Evolutionary conservation across 495 filamentous ascomycete genomes (phyloP).

Genomic region (Neurospora sp.): DNA sequence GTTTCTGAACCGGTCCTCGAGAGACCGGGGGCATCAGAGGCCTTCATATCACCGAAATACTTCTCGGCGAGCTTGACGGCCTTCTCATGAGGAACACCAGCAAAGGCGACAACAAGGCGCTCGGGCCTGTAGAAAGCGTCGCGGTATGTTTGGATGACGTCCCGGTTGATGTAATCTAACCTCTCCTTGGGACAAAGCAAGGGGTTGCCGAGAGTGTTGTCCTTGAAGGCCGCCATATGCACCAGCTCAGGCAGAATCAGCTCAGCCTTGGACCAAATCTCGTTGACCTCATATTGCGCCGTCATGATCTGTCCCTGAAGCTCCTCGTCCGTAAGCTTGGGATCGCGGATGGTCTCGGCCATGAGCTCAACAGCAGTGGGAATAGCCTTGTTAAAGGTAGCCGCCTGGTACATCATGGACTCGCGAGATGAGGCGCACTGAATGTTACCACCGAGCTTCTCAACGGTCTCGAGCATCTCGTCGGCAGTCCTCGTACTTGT

Average conservation of each 20-base stretch:
- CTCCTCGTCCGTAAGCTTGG: constrained; percentile 82
- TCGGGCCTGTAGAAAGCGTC: constrained; percentile 80
- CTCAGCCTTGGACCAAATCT: constrained; percentile 97
- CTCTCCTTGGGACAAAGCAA: constrained; percentile 83
- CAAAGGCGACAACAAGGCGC: constrained; percentile 87
- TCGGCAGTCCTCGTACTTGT: constrained; percentile 63
- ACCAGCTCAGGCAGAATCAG: constrained; percentile 91
- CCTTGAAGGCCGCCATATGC: constrained; percentile 88
- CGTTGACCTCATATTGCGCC: constrained; percentile 87
- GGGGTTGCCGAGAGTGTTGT: constrained; percentile 92
- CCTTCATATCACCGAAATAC: constrained; percentile 85
- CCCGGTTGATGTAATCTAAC: constrained; percentile 62
- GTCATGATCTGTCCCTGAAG: constrained; percentile 78
- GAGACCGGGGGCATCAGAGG: constrained; percentile 38
- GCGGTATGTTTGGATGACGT: constrained; percentile 67
- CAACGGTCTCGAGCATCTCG: constrained; percentile 76
- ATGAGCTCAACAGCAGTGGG: constrained; percentile 73
- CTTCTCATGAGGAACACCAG: constrained; percentile 72
- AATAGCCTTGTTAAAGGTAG: constrained; percentile 92
- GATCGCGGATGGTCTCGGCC: constrained; percentile 89
- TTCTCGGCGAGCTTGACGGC: constrained; percentile 71
- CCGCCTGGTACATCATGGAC: constrained; percentile 96
- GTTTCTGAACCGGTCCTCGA: constrained; percentile 48
- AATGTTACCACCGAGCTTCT: constrained; percentile 85
- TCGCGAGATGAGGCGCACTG: constrained; percentile 94